Evolutionary conservation across 2,329 filamentous ascomycete genomes (phyloP).

Genomic region (Mycosphaerella sp.): DNA sequence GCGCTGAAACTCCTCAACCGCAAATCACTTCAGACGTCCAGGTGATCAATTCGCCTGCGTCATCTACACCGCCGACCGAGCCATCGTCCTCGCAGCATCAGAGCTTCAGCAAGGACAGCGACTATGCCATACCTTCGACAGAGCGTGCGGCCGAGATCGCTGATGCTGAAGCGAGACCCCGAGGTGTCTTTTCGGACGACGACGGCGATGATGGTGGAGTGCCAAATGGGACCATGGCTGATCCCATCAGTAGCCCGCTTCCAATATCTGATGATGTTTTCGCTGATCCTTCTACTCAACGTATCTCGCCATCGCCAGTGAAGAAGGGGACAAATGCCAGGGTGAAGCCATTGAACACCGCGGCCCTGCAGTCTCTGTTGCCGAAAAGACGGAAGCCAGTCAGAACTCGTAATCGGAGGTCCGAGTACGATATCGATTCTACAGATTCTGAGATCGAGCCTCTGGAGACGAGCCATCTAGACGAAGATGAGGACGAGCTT

Average conservation of each 20-base stretch:
- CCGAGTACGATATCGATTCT: slow-evolving; percentile 38
- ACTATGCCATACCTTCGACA: slow-evolving; percentile 17
- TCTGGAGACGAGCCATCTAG: slow-evolving; percentile 21
- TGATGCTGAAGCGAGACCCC: slow-evolving; percentile 20
- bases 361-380: slow-evolving; percentile 40
- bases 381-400: slow-evolving; percentile 36
- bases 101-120: slow-evolving; percentile 23
- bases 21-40: slow-evolving; percentile 26
- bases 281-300: slow-evolving; percentile 22
- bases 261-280: not conserved
- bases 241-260: slow-evolving; percentile 38
- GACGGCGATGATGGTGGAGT: slow-evolving; percentile 25
- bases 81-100: slow-evolving; percentile 25
- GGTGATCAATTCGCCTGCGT: slow-evolving; percentile 32
- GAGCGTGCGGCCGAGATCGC: slow-evolving; percentile 11
- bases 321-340: slow-evolving; percentile 26
- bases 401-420: slow-evolving; percentile 22
- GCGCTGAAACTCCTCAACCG: slow-evolving; percentile 18
- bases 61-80: slow-evolving; percentile 29
- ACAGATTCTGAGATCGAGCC: slow-evolving; percentile 30
- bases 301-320: slow-evolving; percentile 19
- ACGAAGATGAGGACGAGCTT: slow-evolving; percentile 41
- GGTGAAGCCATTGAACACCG: slow-evolving; percentile 36
- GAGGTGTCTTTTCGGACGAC: slow-evolving; percentile 11
- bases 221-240: slow-evolving; percentile 39